These are phyloP conservation scores for Starmerella ratchasimensis DNA, from an alignment of 805 yeast genomes.

Conservation along the genomic window DNA sequence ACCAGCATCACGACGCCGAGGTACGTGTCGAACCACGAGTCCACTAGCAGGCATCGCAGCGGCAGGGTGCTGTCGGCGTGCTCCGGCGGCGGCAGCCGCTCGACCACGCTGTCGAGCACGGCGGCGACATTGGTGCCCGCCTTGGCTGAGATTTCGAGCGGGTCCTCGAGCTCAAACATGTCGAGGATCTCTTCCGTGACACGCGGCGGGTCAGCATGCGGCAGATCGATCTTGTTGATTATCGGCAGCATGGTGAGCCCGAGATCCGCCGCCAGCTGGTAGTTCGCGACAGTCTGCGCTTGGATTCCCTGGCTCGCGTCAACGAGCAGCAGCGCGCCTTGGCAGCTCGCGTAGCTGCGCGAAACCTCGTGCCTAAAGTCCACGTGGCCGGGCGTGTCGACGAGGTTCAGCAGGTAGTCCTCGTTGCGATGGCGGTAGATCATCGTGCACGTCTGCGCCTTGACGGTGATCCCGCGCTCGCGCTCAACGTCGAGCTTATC, in stretches of 20 bases:
- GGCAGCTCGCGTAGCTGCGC: conserved; percentile 89
- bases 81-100: conserved; percentile 65
- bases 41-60: conserved; percentile 69
- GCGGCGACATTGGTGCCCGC: conserved; percentile 69
- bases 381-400: conserved; percentile 97
- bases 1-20: conserved; percentile 81
- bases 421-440: conserved; percentile 51
- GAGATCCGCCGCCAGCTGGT: conserved; percentile 76
- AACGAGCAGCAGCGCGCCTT: conserved; percentile 77
- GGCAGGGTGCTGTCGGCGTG: conserved; percentile 30
- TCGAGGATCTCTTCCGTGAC: conserved; percentile 76
- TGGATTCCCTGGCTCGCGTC: conserved; percentile 96
- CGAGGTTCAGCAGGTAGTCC: conserved; percentile 77
- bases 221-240: conserved; percentile 81
- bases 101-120: conserved; percentile 70
- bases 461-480: conserved; percentile 92
- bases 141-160: conserved; percentile 78
- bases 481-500: conserved; percentile 89
- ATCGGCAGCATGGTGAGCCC: conserved; percentile 73
- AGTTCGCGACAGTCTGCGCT: conserved; percentile 98
- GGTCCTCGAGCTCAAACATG: conserved; percentile 59
- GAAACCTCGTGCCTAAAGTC: conserved; percentile 91
- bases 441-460: conserved; percentile 96
- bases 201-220: conserved; percentile 67
- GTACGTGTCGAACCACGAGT: conserved; percentile 92